Evolutionary conservation across 108 stramenopile genomes (phyloP), one percentile per base, ranked within the genome.

Genomic region (Fragilaria crotonensis): DNA sequence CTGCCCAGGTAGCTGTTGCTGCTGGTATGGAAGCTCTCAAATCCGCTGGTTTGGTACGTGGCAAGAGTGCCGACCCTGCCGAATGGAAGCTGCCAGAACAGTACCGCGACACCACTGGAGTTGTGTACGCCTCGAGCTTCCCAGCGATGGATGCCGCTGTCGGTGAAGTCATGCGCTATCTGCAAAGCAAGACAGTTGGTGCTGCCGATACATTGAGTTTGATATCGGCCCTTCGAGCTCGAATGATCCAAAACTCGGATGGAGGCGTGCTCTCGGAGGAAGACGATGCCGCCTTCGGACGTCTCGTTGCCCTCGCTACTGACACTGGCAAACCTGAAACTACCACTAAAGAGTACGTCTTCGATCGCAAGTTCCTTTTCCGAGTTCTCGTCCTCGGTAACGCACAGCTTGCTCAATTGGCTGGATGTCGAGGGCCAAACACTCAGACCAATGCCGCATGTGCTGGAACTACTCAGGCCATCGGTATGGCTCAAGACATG

Each of bases 351-450:
- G 53, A 74, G 0, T 96, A 95, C 62, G 90, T 87, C 47, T 98
- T 96, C 62, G 97, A 98, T 56, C 81, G 97, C 18, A 98, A 98
- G 70, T 98, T 98, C 70, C 76, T 98, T n/a, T 98, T 98, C 68
- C 83, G 94, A 4, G 93, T 96, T 0, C 69, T 97, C 7, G 93
- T 95, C 5, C 68, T 97, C 30, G 97, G 93, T 2, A 97, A 97
- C 62, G 93, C 97, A 18, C 97, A 97, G 61, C 71, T 97, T 63
- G 97, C 97, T 0, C 97, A 97, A 71, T 67, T 97, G 48, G 87
- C 94, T 30, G 91, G 91, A 44, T 95, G 94, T 53, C 76, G 91
- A 19, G 97, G 97, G 30, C 97, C 97, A 21, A 97, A 97, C 54
- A 95, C 93, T 41, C 97, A 97, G 64, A 96, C 94, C 11, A 97